Percentiles rank a stretch among this genome's conserved stretches.
Conservation (phyloP, 2,329 filamentous ascomycete genomes). For the Xylariales sp. region DNA sequence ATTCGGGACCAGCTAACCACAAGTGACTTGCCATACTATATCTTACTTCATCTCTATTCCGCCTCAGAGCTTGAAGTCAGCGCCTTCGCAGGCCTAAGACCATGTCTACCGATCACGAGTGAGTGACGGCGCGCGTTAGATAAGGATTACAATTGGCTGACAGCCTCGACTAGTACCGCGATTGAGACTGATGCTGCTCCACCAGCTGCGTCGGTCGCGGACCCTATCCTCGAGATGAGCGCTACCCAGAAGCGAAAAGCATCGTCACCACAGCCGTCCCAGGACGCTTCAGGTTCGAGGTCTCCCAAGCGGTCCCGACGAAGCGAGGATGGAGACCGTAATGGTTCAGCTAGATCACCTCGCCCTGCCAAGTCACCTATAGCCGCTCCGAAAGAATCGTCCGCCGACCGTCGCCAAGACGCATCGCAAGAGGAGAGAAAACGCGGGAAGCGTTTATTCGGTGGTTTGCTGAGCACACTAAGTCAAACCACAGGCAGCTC, state of each 20-base stretch:
- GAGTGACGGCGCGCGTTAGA: background rate
- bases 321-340: constrained; percentile 13
- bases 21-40: no score
- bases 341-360: constrained; percentile 12
- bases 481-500: constrained; percentile 63
- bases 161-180: constrained; percentile 12
- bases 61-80: no score
- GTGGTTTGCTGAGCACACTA: constrained; percentile 71
- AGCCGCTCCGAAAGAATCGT: no score
- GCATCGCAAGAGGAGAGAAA: constrained; percentile 68
- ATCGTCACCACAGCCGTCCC: constrained; percentile 16
- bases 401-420: constrained; percentile 33
- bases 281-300: constrained; percentile 12
- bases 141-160: constrained; percentile 3
- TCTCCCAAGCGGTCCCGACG: constrained; percentile 23
- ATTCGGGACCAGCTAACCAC: no score
- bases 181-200: constrained; percentile 9
- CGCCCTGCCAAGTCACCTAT: no score
- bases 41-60: no score
- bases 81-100: no score
- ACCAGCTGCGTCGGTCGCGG: background rate
- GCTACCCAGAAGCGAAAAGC: constrained; percentile 28
- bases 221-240: background rate
- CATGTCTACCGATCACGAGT: constrained; percentile 2
- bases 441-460: constrained; percentile 80